Conservation (phyloP, 257 asterid species). For the Solanum chiquidenum region DNA sequence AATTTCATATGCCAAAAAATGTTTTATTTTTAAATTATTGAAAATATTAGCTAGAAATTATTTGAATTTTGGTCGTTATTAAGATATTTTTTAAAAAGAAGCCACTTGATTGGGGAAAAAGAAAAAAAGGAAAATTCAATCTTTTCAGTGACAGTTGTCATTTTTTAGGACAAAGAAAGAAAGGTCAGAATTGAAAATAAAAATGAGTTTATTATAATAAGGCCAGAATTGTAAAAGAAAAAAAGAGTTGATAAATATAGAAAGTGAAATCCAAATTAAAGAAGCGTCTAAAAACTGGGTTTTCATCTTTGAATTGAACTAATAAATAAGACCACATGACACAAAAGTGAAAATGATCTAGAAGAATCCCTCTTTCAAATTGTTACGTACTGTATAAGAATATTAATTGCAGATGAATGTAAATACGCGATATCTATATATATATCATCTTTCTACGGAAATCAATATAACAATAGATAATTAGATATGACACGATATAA, state of each 20-base stretch:
- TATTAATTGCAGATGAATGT: background rate
- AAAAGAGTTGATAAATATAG: background rate
- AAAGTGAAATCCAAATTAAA: background rate
- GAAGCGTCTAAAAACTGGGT: background rate
- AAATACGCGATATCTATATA: no score
- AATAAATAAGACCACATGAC: background rate
- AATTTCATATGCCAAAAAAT: background rate
- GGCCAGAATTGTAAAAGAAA: background rate
- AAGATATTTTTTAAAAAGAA: background rate
- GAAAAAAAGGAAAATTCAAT: background rate
- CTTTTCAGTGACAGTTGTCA: conserved; percentile 31
- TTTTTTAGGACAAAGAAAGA: background rate
- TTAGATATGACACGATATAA: no score
- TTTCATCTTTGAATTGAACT: background rate
- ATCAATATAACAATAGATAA: background rate
- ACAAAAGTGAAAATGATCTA: background rate
- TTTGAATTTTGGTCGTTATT: background rate
- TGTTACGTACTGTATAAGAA: background rate
- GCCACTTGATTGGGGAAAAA: background rate
- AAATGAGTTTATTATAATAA: background rate
- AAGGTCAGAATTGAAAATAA: background rate
- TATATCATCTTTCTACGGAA: background rate
- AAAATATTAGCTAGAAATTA: background rate
- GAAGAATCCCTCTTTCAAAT: background rate
- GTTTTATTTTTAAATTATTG: background rate